phyloP scores from a whole-genome alignment of 768 basidiomycete species.

The Lentinus tigrinus region DNA sequence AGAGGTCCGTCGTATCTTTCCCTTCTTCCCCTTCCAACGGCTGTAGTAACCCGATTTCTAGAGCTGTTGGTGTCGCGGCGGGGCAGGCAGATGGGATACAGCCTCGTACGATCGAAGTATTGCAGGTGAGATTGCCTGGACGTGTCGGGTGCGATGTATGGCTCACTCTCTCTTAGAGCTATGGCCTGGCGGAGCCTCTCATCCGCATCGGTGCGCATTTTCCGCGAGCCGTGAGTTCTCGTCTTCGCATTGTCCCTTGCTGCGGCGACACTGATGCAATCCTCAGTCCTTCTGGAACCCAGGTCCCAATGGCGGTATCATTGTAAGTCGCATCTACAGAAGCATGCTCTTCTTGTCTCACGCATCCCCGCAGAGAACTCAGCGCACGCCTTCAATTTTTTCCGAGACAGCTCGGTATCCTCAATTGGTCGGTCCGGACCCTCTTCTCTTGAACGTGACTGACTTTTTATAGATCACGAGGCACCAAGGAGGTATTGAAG shows the following conservation, averaged over 20 bases:
- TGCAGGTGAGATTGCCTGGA: constrained; percentile 34
- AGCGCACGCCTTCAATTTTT: constrained; percentile 22
- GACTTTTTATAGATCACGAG: constrained; percentile 44
- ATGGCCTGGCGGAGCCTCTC: constrained; percentile 69
- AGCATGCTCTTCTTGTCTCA: neutral
- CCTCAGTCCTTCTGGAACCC: constrained; percentile 77
- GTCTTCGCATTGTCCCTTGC: neutral
- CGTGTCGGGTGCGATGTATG: neutral
- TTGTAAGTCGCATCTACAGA: constrained; percentile 37
- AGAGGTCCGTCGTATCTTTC: constrained; percentile 36
- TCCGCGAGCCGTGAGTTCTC: constrained; percentile 58
- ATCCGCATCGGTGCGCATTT: constrained; percentile 68
- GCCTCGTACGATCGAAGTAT: constrained; percentile 53
- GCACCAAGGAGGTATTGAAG: constrained; percentile 66
- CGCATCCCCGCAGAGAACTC: neutral
- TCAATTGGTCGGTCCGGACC: neutral
- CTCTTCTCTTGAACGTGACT: neutral
- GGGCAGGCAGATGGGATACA: constrained; percentile 62
- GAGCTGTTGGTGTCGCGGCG: constrained; percentile 39
- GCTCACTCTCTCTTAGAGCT: constrained; percentile 48
- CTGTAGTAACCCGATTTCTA: constrained; percentile 13
- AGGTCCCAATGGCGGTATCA: constrained; percentile 55
- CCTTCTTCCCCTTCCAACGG: constrained; percentile 9
- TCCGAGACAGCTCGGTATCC: neutral
- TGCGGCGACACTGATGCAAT: neutral